A percentile compares a stretch with the other conserved stretches of the same genome.
Conservation (phyloP, 2,329 filamentous ascomycete genomes). For the Penicillium sclerotiorum region DNA sequence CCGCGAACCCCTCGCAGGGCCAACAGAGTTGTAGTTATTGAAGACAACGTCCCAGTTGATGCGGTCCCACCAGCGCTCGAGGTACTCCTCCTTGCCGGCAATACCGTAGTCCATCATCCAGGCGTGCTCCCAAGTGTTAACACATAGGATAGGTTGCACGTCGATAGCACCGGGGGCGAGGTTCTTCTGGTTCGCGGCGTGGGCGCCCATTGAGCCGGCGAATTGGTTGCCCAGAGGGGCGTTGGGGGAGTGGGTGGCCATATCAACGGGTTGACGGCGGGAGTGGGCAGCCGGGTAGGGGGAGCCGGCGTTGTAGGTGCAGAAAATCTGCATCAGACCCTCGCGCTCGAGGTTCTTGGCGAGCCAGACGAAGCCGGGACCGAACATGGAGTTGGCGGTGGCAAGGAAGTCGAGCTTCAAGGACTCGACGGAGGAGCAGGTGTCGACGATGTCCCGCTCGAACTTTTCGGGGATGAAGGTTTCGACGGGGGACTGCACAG, state of each 20-base stretch:
- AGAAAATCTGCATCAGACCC: constrained; percentile 66
- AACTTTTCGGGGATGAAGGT: constrained; percentile 61
- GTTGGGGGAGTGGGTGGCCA: constrained; percentile 45
- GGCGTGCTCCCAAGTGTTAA: constrained; percentile 96
- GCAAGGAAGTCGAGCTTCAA: constrained; percentile 77
- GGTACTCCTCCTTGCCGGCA: constrained; percentile 73
- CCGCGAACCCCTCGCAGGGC: constrained; percentile 26
- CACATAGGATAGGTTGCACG: constrained; percentile 77
- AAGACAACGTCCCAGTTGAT: constrained; percentile 83
- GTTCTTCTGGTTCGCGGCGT: constrained; percentile 37
- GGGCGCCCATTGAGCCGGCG: constrained; percentile 39
- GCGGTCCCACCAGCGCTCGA: constrained; percentile 81
- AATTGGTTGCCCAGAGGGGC: constrained; percentile 38
- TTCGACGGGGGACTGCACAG: constrained; percentile 41
- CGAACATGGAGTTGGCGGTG: constrained; percentile 89
- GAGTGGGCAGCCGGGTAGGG: constrained; percentile 85
- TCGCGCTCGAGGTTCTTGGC: constrained; percentile 60
- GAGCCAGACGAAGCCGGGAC: constrained; percentile 95
- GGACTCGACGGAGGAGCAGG: constrained; percentile 82
- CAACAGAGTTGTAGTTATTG: constrained; percentile 43
- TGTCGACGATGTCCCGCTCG: constrained; percentile 61
- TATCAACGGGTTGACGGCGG: constrained; percentile 62
- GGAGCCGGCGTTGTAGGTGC: constrained; percentile 88
- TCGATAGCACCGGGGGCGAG: constrained; percentile 50
- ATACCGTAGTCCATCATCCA: constrained; percentile 83